Percentiles rank a stretch among this genome's conserved stretches.
Evolutionary conservation across 2,329 filamentous ascomycete species (phyloP).

Genomic region (Chrysosporium keratinophilum): DNA sequence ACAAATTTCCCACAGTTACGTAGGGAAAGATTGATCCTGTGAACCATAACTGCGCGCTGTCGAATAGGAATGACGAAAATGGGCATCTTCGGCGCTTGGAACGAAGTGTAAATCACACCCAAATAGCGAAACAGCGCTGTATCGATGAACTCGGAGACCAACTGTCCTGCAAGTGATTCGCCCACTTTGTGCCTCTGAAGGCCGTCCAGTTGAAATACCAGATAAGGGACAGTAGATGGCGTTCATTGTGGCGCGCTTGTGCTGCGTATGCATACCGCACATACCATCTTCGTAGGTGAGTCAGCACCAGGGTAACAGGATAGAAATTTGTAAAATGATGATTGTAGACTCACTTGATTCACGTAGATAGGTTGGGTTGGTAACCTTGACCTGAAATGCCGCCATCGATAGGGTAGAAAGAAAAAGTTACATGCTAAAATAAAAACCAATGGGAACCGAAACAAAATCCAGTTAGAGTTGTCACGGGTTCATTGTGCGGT

Average conservation of each 20-base stretch:
- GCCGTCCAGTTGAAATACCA: not conserved
- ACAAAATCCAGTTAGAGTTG: constrained; percentile 6
- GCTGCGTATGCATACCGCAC: not conserved
- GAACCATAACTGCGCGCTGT: not conserved
- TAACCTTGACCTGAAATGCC: not conserved
- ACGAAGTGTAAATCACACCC: not conserved
- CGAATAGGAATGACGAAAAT: not conserved
- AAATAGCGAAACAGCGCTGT: not conserved
- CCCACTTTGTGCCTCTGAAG: not conserved
- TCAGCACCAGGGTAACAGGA: too few species aligned
- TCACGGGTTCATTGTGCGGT: not conserved
- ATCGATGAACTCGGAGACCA: not conserved
- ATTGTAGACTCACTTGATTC: not conserved
- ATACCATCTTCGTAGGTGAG: not conserved
- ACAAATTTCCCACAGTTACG: not conserved
- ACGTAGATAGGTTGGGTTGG: not conserved
- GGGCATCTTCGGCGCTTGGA: not conserved
- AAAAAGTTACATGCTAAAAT: constrained; percentile 2
- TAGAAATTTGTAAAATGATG: not conserved
- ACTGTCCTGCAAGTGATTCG: not conserved
- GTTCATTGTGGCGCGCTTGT: not conserved
- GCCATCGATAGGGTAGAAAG: not conserved
- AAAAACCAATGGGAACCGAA: constrained; percentile 8
- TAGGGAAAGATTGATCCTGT: not conserved
- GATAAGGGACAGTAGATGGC: not conserved